Evolutionary conservation across 23 red algal genomes (phyloP).

Genomic region (Agarophyton chilense): DNA sequence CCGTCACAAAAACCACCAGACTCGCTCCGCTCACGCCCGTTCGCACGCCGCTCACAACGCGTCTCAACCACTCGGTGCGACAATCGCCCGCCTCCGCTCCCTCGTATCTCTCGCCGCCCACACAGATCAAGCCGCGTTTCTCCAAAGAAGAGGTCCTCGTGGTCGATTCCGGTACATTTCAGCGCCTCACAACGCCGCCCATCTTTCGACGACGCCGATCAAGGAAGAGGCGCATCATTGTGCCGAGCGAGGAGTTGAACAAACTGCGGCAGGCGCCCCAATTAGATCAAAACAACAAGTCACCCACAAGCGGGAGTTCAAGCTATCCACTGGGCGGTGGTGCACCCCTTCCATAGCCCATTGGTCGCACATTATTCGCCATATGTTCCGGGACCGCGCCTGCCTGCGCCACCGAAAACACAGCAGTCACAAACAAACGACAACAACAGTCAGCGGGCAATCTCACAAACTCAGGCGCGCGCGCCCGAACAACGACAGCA

Average conservation of each 20-base stretch:
- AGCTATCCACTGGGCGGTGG: slow-evolving; percentile 13
- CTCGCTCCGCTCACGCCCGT: background rate
- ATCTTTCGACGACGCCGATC: slow-evolving; percentile 53
- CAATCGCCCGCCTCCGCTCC: slow-evolving; percentile 26
- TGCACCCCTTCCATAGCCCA: slow-evolving; percentile 1
- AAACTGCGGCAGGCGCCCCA: background rate
- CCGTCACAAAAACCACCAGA: background rate
- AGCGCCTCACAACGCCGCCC: slow-evolving; percentile 60
- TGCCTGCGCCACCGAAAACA: background rate
- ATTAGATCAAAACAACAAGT: background rate
- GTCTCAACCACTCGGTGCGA: background rate
- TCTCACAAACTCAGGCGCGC: background rate
- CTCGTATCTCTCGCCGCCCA: slow-evolving; percentile 24
- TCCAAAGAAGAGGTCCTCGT: slow-evolving; percentile 4
- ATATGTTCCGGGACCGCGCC: background rate
- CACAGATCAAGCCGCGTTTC: background rate
- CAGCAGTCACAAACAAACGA: background rate
- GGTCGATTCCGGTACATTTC: slow-evolving; percentile 45
- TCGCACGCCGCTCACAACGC: slow-evolving; percentile 11
- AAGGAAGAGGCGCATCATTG: slow-evolving; percentile 40
- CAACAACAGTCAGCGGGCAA: background rate
- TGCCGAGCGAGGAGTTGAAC: slow-evolving; percentile 38
- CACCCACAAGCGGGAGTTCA: background rate
- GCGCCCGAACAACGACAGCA: background rate
- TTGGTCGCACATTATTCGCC: background rate